Evolutionary conservation across 495 filamentous ascomycete species (phyloP).

Genomic region (Annulohypoxylon bovei): DNA sequence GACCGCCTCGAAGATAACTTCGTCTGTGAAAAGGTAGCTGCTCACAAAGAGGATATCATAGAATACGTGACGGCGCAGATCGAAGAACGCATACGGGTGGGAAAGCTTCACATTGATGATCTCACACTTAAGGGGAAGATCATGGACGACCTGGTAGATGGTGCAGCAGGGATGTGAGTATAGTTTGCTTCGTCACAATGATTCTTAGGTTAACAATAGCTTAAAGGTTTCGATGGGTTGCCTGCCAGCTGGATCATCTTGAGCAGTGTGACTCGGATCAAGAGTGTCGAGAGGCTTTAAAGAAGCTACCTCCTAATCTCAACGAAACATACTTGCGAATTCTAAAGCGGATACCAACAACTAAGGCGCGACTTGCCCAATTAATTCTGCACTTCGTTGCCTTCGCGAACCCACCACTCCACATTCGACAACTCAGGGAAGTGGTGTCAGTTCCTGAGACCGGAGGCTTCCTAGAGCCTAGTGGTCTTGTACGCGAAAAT

Average conservation of each 20-base stretch:
- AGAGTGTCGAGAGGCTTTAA: slow-evolving; percentile 45
- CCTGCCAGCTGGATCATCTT: slow-evolving; percentile 54
- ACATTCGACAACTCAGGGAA: slow-evolving; percentile 35
- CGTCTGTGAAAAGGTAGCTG: slow-evolving; percentile 43
- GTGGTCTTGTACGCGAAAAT: slow-evolving; percentile 33
- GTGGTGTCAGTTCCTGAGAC: slow-evolving; percentile 30
- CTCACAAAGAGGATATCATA: slow-evolving; percentile 45
- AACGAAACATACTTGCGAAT: slow-evolving; percentile 50
- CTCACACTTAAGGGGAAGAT: slow-evolving; percentile 46
- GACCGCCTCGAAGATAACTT: slow-evolving; percentile 34
- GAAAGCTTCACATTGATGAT: slow-evolving; percentile 38
- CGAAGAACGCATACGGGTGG: slow-evolving; percentile 34
- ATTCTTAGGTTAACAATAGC: slow-evolving; percentile 27
- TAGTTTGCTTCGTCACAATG: slow-evolving; percentile 22
- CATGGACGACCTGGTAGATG: slow-evolving; percentile 40
- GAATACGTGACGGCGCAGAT: slow-evolving; percentile 52
- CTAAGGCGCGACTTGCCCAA: slow-evolving; percentile 37
- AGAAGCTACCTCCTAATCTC: slow-evolving; percentile 46
- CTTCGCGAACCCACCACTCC: not conserved
- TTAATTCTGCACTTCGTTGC: slow-evolving; percentile 42
- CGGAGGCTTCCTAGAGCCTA: slow-evolving; percentile 18
- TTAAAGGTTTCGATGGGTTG: slow-evolving; percentile 55
- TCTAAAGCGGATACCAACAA: slow-evolving; percentile 37
- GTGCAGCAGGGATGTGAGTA: slow-evolving; percentile 29
- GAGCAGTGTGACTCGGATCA: slow-evolving; percentile 45